phyloP scores from a whole-genome alignment of 768 basidiomycete species.

The Panaeolus cyanescens region DNA sequence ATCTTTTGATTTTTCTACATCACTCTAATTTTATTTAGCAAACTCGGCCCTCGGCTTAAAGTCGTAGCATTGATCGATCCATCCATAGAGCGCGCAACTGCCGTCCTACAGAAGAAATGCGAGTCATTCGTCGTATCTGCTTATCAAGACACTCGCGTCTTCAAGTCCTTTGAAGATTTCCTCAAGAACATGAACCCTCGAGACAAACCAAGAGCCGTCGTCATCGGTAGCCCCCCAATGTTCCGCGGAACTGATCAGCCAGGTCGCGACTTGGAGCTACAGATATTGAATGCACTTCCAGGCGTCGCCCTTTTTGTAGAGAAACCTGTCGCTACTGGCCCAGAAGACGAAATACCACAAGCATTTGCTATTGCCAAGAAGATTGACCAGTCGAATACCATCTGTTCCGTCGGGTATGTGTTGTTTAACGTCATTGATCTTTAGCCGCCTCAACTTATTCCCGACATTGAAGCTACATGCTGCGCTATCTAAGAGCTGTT shows the following conservation, averaged over 20 bases:
- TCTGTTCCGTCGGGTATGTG: slow-evolving; percentile 84
- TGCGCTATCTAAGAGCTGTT: slow-evolving; percentile 90
- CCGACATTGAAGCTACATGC: slow-evolving; percentile 91
- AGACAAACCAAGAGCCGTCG: slow-evolving; percentile 76
- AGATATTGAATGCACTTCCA: slow-evolving; percentile 87
- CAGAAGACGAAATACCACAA: slow-evolving; percentile 64
- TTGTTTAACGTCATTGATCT: neutral
- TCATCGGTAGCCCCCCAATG: slow-evolving; percentile 93
- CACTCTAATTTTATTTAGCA: slow-evolving; percentile 45
- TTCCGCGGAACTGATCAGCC: slow-evolving; percentile 79
- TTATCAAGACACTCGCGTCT: slow-evolving; percentile 86
- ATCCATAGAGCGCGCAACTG: slow-evolving; percentile 74
- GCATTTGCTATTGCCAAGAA: slow-evolving; percentile 70
- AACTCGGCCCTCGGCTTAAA: slow-evolving; percentile 94
- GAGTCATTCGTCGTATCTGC: slow-evolving; percentile 92
- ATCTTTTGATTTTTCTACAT: slow-evolving; percentile 11
- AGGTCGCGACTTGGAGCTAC: slow-evolving; percentile 84
- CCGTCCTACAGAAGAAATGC: slow-evolving; percentile 86
- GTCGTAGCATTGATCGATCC: slow-evolving; percentile 96
- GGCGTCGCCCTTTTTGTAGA: slow-evolving; percentile 89
- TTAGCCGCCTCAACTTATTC: slow-evolving; percentile 5
- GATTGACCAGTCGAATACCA: slow-evolving; percentile 68
- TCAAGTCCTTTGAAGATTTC: slow-evolving; percentile 86
- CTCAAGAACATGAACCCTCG: slow-evolving; percentile 63
- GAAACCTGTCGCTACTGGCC: slow-evolving; percentile 89